phyloP scores from a whole-genome alignment of 257 asterid species.

The Solanum raphanifolium region DNA sequence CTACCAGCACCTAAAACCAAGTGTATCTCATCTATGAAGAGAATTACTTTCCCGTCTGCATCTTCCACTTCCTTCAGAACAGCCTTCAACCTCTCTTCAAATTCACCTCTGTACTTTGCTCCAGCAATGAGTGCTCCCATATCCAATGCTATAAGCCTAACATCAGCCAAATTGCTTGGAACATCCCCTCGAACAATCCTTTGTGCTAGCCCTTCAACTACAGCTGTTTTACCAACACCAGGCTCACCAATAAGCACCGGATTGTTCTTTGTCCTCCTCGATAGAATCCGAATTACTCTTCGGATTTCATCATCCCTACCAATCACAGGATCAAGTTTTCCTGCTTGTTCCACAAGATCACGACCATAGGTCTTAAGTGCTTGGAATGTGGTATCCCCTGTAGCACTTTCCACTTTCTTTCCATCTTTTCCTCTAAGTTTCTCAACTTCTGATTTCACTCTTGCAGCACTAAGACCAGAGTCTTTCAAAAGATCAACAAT shows the following conservation, averaged over 20 bases:
- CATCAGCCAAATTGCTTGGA: conserved; percentile 62
- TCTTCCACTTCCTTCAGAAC: conserved; percentile 71
- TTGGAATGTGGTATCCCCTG: conserved; percentile 49
- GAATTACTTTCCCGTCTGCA: conserved; percentile 59
- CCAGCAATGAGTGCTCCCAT: conserved; percentile 72
- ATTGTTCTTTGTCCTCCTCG: conserved; percentile 64
- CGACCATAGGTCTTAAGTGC: conserved; percentile 64
- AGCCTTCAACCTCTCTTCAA: conserved; percentile 59
- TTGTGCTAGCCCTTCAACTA: conserved; percentile 71
- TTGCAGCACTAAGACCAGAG: conserved; percentile 32
- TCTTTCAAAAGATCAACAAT: conserved; percentile 43
- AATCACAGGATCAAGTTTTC: conserved; percentile 66
- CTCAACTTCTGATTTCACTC: conserved; percentile 53
- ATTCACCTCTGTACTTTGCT: conserved; percentile 71
- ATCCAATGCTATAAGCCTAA: conserved; percentile 61
- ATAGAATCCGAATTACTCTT: conserved; percentile 49
- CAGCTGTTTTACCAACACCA: conserved; percentile 65
- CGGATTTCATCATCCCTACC: conserved; percentile 66
- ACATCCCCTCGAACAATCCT: conserved; percentile 55
- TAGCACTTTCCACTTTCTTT: conserved; percentile 55
- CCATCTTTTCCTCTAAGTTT: conserved; percentile 55
- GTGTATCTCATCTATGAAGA: conserved; percentile 62
- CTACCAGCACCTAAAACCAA: conserved; percentile 65
- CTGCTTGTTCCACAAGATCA: conserved; percentile 65
- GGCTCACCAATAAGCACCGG: conserved; percentile 71